A percentile compares a stretch with the other conserved stretches of the same genome.
These are phyloP conservation scores for Amoeboaphelidium protococcarum DNA, from an alignment of 371 early-diverging fungal genomes.

Conservation along the genomic window DNA sequence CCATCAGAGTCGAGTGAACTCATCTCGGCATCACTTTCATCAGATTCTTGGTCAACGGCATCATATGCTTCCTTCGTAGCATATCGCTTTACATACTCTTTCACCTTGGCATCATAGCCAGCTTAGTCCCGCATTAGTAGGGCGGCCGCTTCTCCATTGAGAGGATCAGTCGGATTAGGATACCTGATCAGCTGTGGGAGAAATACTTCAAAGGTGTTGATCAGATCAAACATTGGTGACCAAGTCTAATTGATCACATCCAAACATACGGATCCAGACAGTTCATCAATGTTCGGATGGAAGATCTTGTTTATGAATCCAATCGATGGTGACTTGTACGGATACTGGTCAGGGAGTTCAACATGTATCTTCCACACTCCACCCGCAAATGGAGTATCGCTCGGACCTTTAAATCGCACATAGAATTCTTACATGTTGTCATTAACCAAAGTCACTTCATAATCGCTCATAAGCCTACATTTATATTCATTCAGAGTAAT, in stretches of 20 bases:
- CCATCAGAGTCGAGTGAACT: background rate
- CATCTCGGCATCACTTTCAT: background rate
- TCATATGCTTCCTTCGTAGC: background rate
- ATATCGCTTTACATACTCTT: conserved; percentile 14
- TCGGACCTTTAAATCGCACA: conserved; percentile 74
- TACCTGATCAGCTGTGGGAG: conserved; percentile 92
- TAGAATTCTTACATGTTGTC: conserved; percentile 80
- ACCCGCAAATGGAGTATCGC: conserved; percentile 77
- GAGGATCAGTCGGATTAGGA: conserved; percentile 97
- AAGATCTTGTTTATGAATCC: conserved; percentile 98
- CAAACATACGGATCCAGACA: conserved; percentile 94
- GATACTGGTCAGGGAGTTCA: conserved; percentile 94
- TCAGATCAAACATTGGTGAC: conserved; percentile 98
- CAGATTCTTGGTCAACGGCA: background rate
- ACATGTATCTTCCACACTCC: conserved; percentile 96
- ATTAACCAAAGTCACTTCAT: conserved; percentile 89
- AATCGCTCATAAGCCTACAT: conserved; percentile 85
- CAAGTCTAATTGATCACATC: conserved; percentile 99
- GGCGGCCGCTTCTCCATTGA: conserved; percentile 97
- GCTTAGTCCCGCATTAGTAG: conserved; percentile 76
- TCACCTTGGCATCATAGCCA: conserved; percentile 77
- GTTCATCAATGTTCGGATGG: conserved; percentile 99
- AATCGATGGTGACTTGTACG: conserved; percentile 96
- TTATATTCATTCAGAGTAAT: too few species aligned
- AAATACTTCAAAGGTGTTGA: conserved; percentile 95